Evolutionary conservation across 768 basidiomycete genomes (phyloP).

Genomic region (Lactifluus pinguis): DNA sequence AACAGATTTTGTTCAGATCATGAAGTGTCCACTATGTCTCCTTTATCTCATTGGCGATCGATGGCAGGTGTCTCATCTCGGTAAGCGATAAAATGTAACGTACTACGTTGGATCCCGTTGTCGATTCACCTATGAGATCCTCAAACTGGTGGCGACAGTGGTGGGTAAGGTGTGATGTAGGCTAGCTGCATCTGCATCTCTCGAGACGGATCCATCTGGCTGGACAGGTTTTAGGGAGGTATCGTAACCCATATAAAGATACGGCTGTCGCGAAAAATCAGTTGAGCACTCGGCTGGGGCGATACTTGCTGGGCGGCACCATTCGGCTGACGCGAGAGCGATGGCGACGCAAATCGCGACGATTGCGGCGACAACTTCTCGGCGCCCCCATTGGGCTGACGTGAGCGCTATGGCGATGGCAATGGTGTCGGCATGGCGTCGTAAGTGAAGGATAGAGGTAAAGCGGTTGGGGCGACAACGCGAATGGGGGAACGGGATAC

Average conservation of each 20-base stretch:
- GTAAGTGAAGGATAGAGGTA: conserved; percentile 13
- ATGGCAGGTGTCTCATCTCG: no score
- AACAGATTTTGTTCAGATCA: no score
- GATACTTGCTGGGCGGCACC: not conserved
- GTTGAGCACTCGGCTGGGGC: conserved; percentile 5
- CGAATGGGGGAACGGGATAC: conserved; percentile 5
- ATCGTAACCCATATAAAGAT: conserved; percentile 14
- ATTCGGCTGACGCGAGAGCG: not conserved
- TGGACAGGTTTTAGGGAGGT: no score
- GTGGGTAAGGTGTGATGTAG: not conserved
- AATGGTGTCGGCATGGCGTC: not conserved
- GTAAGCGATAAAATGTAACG: no score
- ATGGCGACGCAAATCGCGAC: not conserved
- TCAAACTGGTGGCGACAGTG: no score
- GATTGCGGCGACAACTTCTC: not conserved
- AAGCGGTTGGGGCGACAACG: conserved; percentile 10
- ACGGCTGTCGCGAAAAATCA: conserved; percentile 2
- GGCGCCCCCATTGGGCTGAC: no score
- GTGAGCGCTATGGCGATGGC: no score
- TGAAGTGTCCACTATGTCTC: no score
- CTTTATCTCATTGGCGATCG: no score
- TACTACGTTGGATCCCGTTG: no score
- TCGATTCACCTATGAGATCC: no score
- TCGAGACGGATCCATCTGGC: not conserved
- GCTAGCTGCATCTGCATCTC: conserved; percentile 3